Conservation (phyloP, 305 asterid species). For the Salvia sclarea region DNA sequence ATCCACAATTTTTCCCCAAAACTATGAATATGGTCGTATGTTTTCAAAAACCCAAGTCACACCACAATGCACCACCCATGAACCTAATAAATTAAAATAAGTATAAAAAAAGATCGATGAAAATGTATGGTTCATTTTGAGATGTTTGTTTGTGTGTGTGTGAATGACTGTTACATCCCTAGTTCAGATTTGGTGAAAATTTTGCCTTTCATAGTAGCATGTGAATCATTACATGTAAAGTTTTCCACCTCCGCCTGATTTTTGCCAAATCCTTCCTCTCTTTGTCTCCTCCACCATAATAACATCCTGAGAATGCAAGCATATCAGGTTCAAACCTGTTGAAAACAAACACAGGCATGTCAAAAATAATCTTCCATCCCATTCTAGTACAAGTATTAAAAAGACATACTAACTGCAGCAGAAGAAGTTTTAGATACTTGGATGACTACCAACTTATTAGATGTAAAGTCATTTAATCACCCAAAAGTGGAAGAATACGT, state of each 20-base stretch:
- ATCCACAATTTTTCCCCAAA: constrained; percentile 8
- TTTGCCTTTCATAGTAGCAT: not conserved
- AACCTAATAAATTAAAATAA: not conserved
- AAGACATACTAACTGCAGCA: constrained; percentile 10
- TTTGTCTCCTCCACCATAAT: constrained; percentile 95
- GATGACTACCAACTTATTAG: not conserved
- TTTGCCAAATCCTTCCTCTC: constrained; percentile 84
- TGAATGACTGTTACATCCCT: constrained; percentile 6
- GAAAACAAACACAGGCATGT: constrained; percentile 26
- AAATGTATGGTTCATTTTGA: not conserved
- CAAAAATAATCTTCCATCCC: constrained; percentile 21
- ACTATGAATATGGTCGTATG: constrained; percentile 6
- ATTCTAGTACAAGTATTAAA: constrained; percentile 9
- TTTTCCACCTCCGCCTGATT: constrained; percentile 91
- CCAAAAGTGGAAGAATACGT: constrained; percentile 20
- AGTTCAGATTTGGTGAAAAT: constrained; percentile 22
- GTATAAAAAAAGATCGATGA: not conserved
- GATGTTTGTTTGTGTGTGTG: not conserved
- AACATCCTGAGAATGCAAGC: constrained; percentile 99
- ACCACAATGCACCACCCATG: constrained; percentile 6
- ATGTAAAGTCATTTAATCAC: not conserved
- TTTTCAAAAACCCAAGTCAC: constrained; percentile 26
- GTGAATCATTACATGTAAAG: constrained; percentile 62
- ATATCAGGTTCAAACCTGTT: constrained; percentile 98
- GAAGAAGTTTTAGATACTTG: constrained; percentile 17